Conservation (phyloP, 768 basidiomycete genomes). For the Boletus patriciae region DNA sequence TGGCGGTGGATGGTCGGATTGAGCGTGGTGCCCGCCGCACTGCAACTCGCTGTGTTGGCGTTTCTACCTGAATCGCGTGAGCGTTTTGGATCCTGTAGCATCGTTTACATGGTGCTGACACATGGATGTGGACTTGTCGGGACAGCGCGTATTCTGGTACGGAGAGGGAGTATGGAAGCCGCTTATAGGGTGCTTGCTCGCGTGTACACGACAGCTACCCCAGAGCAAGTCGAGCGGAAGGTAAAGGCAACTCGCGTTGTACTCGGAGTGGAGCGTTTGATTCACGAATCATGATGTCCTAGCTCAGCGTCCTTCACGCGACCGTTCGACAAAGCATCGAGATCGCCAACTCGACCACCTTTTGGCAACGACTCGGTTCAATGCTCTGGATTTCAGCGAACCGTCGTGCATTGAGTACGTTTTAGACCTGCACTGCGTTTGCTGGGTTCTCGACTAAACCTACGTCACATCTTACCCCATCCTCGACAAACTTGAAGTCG, state of each 20-base stretch:
- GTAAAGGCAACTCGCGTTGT: slow-evolving; percentile 28
- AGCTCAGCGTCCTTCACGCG: slow-evolving; percentile 60
- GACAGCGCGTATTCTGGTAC: slow-evolving; percentile 64
- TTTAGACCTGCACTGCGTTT: background rate
- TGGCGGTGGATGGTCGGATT: slow-evolving; percentile 88
- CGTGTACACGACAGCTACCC: slow-evolving; percentile 67
- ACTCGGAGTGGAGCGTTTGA: background rate
- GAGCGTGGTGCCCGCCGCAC: slow-evolving; percentile 63
- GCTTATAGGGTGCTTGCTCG: slow-evolving; percentile 59
- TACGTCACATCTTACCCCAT: background rate
- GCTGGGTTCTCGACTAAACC: background rate
- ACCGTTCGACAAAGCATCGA: slow-evolving; percentile 62
- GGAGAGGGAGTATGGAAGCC: slow-evolving; percentile 46
- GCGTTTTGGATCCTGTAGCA: slow-evolving; percentile 24
- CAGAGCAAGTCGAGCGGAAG: slow-evolving; percentile 66
- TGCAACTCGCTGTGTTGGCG: slow-evolving; percentile 60
- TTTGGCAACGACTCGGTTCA: slow-evolving; percentile 53
- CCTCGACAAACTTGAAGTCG: slow-evolving; percentile 47
- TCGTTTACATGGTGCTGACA: background rate
- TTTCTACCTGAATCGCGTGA: slow-evolving; percentile 79
- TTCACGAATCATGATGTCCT: background rate
- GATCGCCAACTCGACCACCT: slow-evolving; percentile 61
- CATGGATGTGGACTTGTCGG: background rate
- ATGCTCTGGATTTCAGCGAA: slow-evolving; percentile 59
- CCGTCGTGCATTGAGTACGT: slow-evolving; percentile 65